These are phyloP conservation scores for Fulvia fulva DNA, from an alignment of 2,329 filamentous ascomycete genomes.

Conservation along the genomic window DNA sequence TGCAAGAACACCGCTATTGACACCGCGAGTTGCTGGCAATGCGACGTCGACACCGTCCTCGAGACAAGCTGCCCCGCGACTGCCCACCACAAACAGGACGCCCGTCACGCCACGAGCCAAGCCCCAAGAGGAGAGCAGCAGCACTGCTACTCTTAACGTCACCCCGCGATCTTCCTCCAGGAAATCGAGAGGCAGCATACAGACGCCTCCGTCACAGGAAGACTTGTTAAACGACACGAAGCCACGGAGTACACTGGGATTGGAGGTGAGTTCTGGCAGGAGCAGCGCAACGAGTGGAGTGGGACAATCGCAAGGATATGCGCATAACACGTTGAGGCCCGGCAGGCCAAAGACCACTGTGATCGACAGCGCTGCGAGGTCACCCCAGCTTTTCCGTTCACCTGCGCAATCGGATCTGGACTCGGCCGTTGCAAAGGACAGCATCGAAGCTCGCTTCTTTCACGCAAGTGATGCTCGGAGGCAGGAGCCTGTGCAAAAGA, in stretches of 20 bases:
- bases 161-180: conserved; percentile 75
- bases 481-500: conserved; percentile 30
- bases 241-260: conserved; percentile 7
- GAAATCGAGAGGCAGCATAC: conserved; percentile 67
- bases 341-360: conserved; percentile 38
- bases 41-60: conserved; percentile 17
- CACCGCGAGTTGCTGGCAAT: conserved; percentile 50
- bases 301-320: conserved; percentile 9
- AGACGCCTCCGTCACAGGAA: conserved; percentile 48
- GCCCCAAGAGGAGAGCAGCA: conserved; percentile 38
- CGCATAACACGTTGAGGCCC: conserved; percentile 8
- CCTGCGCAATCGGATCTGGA: conserved; percentile 30
- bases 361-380: conserved; percentile 27
- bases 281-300: conserved; percentile 16
- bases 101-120: conserved; percentile 25
- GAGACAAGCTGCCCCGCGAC: conserved; percentile 31
- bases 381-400: conserved; percentile 36
- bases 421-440: conserved; percentile 19
- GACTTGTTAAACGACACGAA: conserved; percentile 16
- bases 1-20: conserved; percentile 51
- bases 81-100: conserved; percentile 38
- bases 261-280: conserved; percentile 15
- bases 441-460: conserved; percentile 70
- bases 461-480: conserved; percentile 71
- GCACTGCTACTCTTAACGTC: conserved; percentile 50